A percentile compares a stretch with the other conserved stretches of the same genome.
Evolutionary conservation across 2,329 filamentous ascomycete genomes (phyloP).

Genomic region (Dactylonectria macrodidyma): DNA sequence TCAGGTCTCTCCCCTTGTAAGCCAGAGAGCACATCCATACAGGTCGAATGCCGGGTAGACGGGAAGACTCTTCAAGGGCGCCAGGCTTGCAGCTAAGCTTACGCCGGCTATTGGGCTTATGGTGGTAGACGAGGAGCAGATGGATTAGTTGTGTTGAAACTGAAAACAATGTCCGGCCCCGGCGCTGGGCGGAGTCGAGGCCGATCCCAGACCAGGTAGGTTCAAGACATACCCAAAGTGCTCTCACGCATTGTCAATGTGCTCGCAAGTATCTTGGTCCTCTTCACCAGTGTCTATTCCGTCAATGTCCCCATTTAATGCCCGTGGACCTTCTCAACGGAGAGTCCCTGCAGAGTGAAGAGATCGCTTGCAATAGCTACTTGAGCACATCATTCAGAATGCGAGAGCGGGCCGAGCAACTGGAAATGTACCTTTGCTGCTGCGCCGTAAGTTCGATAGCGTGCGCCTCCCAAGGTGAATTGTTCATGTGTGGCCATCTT

Average conservation of each 20-base stretch:
- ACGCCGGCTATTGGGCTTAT: conserved; percentile 21
- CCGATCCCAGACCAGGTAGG: background rate
- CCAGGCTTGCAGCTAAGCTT: conserved; percentile 39
- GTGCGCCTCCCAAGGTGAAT: background rate
- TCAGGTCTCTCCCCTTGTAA: conserved; percentile 20
- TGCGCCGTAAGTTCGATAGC: background rate
- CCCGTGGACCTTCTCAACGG: background rate
- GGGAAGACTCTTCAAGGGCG: conserved; percentile 27
- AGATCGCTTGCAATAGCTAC: background rate
- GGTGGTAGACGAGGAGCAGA: conserved; percentile 1
- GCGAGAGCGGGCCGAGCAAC: background rate
- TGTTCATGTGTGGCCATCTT: background rate
- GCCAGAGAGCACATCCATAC: conserved; percentile 24
- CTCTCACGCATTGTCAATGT: background rate
- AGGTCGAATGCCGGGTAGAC: conserved; percentile 37
- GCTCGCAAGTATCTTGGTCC: background rate
- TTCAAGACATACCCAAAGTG: background rate
- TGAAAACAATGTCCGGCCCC: conserved; percentile 5
- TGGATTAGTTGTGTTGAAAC: background rate
- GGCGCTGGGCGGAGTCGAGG: conserved; percentile 4
- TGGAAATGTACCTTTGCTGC: background rate
- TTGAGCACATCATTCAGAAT: background rate
- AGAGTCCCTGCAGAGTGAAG: background rate
- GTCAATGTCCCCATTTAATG: background rate
- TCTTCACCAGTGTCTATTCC: too few species aligned